These are phyloP conservation scores for Ogataea pini DNA, from an alignment of 805 yeast species.

Conservation along the genomic window DNA sequence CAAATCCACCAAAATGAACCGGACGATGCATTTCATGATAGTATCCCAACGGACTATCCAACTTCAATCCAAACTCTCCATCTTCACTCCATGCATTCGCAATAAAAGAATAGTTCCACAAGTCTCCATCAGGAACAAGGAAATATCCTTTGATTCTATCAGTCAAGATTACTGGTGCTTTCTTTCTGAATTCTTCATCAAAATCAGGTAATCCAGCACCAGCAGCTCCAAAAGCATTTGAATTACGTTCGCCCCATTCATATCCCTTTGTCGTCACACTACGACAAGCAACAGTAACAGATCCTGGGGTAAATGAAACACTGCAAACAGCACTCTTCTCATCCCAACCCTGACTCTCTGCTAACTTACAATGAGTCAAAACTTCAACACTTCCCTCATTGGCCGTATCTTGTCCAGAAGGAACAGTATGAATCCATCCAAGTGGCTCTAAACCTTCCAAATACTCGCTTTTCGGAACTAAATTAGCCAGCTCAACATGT, in stretches of 20 bases:
- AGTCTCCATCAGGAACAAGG: constrained; percentile 76
- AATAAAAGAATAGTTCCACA: constrained; percentile 92
- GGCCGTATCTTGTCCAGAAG: constrained; percentile 52
- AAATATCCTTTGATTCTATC: constrained; percentile 79
- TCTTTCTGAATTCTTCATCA: constrained; percentile 55
- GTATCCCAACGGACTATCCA: constrained; percentile 79
- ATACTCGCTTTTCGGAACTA: constrained; percentile 41
- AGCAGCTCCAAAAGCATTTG: constrained; percentile 51
- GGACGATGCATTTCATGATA: constrained; percentile 90
- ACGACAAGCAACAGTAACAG: constrained; percentile 72
- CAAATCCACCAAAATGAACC: constrained; percentile 76
- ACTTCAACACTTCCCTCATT: constrained; percentile 72
- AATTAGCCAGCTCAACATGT: constrained; percentile 59
- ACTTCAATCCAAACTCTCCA: constrained; percentile 59
- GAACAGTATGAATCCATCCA: constrained; percentile 94
- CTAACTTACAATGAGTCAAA: constrained; percentile 52
- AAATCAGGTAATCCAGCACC: constrained; percentile 72
- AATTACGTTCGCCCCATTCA: constrained; percentile 73
- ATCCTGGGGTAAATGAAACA: constrained; percentile 80
- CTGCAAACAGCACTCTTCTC: constrained; percentile 54
- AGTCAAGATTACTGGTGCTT: constrained; percentile 71
- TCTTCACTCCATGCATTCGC: constrained; percentile 79
- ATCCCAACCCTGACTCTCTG: constrained; percentile 42
- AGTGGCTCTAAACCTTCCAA: constrained; percentile 68
- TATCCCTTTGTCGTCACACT: constrained; percentile 63